Percentiles rank a stretch among this genome's conserved stretches.
Evolutionary conservation across 768 basidiomycete species (phyloP).

Genomic region (Tulasnella sp.): DNA sequence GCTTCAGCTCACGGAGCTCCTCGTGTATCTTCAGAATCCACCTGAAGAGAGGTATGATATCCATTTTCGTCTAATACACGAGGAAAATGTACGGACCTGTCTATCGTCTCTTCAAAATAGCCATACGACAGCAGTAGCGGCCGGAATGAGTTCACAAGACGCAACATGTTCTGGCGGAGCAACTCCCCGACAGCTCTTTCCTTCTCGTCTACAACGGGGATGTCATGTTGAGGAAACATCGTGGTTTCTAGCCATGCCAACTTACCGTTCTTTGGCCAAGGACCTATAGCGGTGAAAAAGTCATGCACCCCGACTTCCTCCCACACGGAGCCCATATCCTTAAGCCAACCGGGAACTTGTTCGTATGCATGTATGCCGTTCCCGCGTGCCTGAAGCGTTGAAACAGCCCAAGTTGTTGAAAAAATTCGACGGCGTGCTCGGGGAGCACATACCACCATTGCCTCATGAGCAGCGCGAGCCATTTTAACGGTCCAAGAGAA

Average conservation of each 20-base stretch:
- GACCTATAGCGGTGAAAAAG: background rate
- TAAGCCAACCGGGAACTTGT: background rate
- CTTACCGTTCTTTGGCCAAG: constrained; percentile 5
- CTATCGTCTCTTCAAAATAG: constrained; percentile 19
- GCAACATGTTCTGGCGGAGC: background rate
- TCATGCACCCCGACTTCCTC: background rate
- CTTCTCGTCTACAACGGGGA: background rate
- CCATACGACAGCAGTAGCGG: constrained; percentile 17
- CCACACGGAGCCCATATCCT: constrained; percentile 5
- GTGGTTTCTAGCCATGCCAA: background rate
- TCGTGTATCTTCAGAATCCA: background rate
- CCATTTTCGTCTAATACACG: background rate
- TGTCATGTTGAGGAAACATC: too few species aligned
- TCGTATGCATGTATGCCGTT: background rate
- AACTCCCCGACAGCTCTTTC: background rate
- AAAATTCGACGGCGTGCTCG: background rate
- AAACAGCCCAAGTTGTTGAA: background rate
- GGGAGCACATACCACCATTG: background rate
- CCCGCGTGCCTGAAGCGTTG: background rate
- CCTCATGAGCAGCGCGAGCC: background rate
- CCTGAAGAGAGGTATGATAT: background rate
- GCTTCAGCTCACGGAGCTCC: background rate
- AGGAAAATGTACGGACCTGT: background rate
- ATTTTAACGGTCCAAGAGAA: background rate
- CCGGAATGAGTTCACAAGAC: background rate